Evolutionary conservation across 192 early-diverging fungal species (phyloP).

Genomic region (Geranomyces variabilis): DNA sequence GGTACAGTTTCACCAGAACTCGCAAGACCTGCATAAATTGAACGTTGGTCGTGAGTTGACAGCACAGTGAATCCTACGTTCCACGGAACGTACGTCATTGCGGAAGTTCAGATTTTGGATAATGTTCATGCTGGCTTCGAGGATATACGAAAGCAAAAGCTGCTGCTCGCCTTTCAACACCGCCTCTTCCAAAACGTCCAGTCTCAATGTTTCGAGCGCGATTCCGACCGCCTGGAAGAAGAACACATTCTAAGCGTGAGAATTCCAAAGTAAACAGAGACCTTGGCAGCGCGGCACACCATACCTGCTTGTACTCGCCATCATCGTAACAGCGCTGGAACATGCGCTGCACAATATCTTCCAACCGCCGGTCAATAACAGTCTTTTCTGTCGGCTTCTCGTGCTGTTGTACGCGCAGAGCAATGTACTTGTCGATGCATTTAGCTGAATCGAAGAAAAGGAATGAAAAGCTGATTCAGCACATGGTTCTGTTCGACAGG

Average conservation of each 20-base stretch:
- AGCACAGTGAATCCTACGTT: no score
- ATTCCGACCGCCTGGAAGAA: conserved; percentile 83
- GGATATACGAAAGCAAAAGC: conserved; percentile 81
- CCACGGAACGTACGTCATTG: conserved; percentile 63
- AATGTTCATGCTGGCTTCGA: conserved; percentile 82
- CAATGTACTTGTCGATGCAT: conserved; percentile 95
- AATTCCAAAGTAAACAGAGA: no score
- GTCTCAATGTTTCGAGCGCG: conserved; percentile 86
- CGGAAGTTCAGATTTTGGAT: conserved; percentile 81
- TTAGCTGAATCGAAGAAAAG: conserved; percentile 69
- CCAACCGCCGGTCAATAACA: conserved; percentile 76
- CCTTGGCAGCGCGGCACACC: neutral
- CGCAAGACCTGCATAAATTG: conserved; percentile 72
- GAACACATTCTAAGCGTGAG: no score
- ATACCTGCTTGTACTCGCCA: conserved; percentile 79
- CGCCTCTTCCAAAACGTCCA: conserved; percentile 88
- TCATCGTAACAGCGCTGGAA: conserved; percentile 88
- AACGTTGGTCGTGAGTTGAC: no score
- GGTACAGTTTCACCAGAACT: conserved; percentile 75
- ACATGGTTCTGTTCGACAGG: no score
- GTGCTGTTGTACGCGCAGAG: conserved; percentile 57
- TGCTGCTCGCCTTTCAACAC: conserved; percentile 64
- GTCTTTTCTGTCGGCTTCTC: conserved; percentile 42
- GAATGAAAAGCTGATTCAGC: neutral
- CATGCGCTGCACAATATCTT: conserved; percentile 93